Percentiles rank a stretch among this genome's conserved stretches.
phyloP scores from a whole-genome alignment of 352 stramenopile species.

The Achlya hypogyna region DNA sequence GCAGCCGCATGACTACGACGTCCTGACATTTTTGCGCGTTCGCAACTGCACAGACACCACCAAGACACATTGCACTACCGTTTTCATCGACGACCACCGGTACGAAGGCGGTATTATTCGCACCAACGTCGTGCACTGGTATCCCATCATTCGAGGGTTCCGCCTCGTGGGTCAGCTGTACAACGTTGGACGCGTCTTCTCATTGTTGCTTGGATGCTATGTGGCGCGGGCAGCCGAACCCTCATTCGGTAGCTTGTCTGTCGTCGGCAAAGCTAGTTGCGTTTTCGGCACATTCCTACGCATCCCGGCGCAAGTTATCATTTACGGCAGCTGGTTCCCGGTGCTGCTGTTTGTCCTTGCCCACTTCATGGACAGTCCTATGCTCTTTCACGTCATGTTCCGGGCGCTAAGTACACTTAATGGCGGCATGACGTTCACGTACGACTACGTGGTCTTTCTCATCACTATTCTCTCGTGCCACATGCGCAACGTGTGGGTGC shows the following conservation, averaged over 20 bases:
- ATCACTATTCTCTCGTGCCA: neutral
- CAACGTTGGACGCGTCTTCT: neutral
- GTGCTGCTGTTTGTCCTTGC: neutral
- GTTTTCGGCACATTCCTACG: neutral
- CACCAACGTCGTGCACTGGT: neutral
- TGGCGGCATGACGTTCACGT: neutral
- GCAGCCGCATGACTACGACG: neutral
- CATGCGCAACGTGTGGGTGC: constrained; percentile 1
- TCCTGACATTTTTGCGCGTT: neutral
- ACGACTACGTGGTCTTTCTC: neutral
- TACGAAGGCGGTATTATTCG: neutral
- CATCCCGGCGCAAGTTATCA: constrained; percentile 2
- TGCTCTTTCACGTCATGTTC: neutral
- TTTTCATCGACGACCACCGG: neutral
- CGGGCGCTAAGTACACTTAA: neutral
- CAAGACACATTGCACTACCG: neutral
- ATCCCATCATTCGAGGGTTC: neutral
- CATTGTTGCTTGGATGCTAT: neutral
- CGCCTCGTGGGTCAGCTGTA: neutral
- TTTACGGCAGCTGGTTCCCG: constrained; percentile 7
- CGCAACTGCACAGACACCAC: neutral
- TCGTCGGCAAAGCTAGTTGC: neutral
- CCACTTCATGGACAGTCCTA: neutral
- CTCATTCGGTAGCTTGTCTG: neutral
- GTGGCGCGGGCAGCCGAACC: neutral